Evolutionary conservation across 2,329 filamentous ascomycete genomes (phyloP), one percentile per base, ranked within the genome.

Genomic region (Juglanconis oblonga): DNA sequence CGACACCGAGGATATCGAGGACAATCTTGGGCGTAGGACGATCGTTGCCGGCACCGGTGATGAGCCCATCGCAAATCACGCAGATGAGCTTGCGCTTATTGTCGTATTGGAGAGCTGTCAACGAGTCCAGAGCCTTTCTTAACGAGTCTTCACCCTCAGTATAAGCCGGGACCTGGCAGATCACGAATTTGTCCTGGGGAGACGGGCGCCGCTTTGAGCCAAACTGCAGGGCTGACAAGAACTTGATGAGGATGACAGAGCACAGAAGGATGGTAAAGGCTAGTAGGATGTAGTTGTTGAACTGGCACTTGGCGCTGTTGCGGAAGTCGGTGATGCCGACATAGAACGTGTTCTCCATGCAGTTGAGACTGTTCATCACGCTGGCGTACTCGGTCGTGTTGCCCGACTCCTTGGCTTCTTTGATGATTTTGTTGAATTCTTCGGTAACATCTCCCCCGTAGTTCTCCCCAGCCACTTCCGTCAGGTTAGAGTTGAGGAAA

Each of bases 71-170:
- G 71, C 95, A 99, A 67, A 99, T 91, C 63, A 99, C 91, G 68
- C 89, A 95, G 66, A 99, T 94, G 32, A 99, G 85, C 77, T 99
- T 99, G 64, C 95, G 85, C 80, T 99, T 99, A 77, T 99, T 97
- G 76, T 99, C 95, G 68, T 99, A 99, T 67, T 96, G 89, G 14
- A 99, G 83, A 11, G 93, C 92, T 14, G 95, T 97, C 61, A 98
- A 82, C 1, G 95, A 98, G 72, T 99, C 95, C 2, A 99, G 82
- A 55, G 92, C 94, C 71, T 97, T 96, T 58, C 95, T 84, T 8
- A 99, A 80, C 4, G 93, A 94, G 69, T 99, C 95, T 79, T 99
- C 95, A 68, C 92, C 95, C 79, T 99, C 95, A 0, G 95, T 99
- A 71, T 99, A 99, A 5, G 95, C 95, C 9, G 95, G 95, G 36